Conservation (phyloP, 169 alveolate genomes). For the Plasmodium inui region DNA sequence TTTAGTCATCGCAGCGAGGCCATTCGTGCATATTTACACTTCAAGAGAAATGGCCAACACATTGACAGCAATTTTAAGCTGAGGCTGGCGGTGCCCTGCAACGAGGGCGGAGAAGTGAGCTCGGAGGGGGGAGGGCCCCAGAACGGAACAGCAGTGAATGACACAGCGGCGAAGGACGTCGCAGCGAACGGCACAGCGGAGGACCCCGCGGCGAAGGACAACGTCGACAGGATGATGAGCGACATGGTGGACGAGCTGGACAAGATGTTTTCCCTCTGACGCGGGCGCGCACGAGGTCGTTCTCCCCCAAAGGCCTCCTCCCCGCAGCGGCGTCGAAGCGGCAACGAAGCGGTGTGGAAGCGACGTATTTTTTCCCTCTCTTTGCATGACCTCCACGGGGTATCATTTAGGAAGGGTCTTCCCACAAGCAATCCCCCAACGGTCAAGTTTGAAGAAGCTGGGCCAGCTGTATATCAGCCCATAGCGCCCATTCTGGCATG, state of each 20-base stretch:
- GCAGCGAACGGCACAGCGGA: not conserved
- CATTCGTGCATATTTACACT: constrained; percentile 26
- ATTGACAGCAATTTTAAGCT: constrained; percentile 16
- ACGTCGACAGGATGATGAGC: constrained; percentile 34
- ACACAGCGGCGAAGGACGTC: not conserved
- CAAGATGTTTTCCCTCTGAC: constrained; percentile 1
- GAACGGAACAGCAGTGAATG: not conserved
- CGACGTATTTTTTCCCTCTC: not conserved
- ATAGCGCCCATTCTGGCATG: not conserved
- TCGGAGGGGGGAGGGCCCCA: not conserved
- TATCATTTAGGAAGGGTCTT: too few relatives aligned
- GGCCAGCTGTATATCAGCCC: not conserved
- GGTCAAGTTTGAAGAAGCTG: not conserved
- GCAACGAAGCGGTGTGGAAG: too few relatives aligned
- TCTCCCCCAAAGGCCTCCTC: too few relatives aligned
- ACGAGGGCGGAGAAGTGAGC: not conserved
- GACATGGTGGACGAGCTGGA: constrained; percentile 62
- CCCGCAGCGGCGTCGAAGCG: not conserved
- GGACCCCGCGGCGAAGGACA: not conserved
- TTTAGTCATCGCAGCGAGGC: constrained; percentile 49
- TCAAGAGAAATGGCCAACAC: constrained; percentile 18
- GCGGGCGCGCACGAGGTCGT: too few relatives aligned
- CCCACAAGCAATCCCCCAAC: not conserved
- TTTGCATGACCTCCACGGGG: not conserved
- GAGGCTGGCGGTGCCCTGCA: constrained; percentile 34